A percentile compares a stretch with the other conserved stretches of the same genome.
Conservation (phyloP, 768 basidiomycete species). For the Cystofilobasidium ferigula region DNA sequence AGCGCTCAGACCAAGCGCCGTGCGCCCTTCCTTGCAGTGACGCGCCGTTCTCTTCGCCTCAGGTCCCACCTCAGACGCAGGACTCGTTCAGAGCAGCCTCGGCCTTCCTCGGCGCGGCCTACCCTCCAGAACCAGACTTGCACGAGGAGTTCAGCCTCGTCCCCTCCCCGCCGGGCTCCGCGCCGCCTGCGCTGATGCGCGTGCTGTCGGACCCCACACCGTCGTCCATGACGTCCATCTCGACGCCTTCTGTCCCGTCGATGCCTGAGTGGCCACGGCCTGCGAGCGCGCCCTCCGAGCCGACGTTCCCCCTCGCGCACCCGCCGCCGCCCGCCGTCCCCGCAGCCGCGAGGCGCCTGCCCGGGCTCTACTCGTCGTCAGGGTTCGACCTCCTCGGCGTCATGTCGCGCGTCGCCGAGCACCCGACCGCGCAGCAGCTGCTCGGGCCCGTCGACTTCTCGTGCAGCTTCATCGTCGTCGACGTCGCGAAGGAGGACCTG, state of each 20-base stretch:
- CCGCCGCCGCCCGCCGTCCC: conserved; percentile 4
- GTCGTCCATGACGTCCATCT: neutral
- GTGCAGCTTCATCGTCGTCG: conserved; percentile 84
- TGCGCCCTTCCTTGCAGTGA: neutral
- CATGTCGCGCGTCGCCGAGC: conserved; percentile 60
- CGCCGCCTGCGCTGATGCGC: neutral
- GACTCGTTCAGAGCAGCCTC: neutral
- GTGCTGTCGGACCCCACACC: neutral
- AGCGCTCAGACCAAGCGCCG: neutral
- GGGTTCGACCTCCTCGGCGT: conserved; percentile 84
- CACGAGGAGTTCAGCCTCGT: neutral
- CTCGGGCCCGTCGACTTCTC: conserved; percentile 87
- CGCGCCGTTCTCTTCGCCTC: neutral
- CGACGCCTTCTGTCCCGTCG: neutral
- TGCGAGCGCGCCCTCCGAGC: neutral
- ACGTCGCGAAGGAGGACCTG: conserved; percentile 64
- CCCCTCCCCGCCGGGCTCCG: neutral
- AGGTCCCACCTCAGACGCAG: neutral
- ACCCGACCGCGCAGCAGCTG: conserved; percentile 60
- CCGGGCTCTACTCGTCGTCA: conserved; percentile 66
- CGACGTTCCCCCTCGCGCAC: neutral
- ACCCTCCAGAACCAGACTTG: neutral
- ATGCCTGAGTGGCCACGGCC: neutral
- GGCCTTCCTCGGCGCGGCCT: neutral
- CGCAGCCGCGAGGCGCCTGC: conserved; percentile 12